These are phyloP conservation scores for Tanacetum coccineum DNA, from an alignment of 129 eudicot genomes.

Conservation along the genomic window DNA sequence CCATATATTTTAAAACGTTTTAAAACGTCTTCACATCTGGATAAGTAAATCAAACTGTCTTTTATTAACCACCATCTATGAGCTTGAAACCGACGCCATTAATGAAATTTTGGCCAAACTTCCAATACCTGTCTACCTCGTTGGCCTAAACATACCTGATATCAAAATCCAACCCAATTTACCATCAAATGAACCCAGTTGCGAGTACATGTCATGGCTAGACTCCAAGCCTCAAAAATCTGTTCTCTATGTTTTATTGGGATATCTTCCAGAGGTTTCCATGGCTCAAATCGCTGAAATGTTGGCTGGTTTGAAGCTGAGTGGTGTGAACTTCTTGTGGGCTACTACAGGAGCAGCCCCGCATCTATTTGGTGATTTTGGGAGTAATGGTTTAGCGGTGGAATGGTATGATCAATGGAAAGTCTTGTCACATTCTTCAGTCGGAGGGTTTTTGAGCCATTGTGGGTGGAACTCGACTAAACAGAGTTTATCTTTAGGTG, in stretches of 20 bases:
- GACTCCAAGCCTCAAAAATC: slow-evolving; percentile 38
- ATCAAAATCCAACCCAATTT: neutral
- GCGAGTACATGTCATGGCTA: slow-evolving; percentile 35
- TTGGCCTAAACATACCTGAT: slow-evolving; percentile 34
- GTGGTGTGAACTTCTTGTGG: slow-evolving; percentile 37
- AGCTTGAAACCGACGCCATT: slow-evolving; percentile 39
- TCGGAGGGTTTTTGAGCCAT: too few relatives aligned
- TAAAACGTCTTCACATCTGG: neutral
- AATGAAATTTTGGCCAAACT: slow-evolving; percentile 20
- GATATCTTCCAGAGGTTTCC: slow-evolving; percentile 42
- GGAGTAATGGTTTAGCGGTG: neutral
- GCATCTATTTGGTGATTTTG: slow-evolving; percentile 11
- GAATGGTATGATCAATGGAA: too few relatives aligned
- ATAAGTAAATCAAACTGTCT: slow-evolving; percentile 38
- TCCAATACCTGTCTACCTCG: slow-evolving; percentile 25
- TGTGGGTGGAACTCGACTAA: too few relatives aligned
- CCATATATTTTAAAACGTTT: neutral
- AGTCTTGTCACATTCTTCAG: too few relatives aligned
- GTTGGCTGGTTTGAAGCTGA: slow-evolving; percentile 30
- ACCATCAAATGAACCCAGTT: neutral
- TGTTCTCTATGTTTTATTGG: slow-evolving; percentile 42
- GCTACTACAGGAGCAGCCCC: slow-evolving; percentile 28
- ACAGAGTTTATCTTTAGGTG: slow-evolving; percentile 3
- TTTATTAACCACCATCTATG: slow-evolving; percentile 41
- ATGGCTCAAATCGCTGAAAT: slow-evolving; percentile 45